Percentiles rank a stretch among this genome's conserved stretches.
These are phyloP conservation scores for Spinacia oleracea DNA, from an alignment of 179 eudicot species.

Conservation along the genomic window DNA sequence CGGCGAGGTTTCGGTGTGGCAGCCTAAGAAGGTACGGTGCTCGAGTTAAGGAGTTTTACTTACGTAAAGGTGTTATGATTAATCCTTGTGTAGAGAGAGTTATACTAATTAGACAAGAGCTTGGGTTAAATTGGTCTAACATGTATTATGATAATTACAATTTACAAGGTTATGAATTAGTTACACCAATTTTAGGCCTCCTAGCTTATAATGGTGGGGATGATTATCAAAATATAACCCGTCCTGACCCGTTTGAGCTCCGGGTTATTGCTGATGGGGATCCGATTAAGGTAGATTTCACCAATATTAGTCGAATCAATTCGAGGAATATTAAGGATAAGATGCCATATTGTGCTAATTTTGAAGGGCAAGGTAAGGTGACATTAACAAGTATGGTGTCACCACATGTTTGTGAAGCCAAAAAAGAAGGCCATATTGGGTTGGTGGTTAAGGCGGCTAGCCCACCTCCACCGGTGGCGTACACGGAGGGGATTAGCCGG, in stretches of 20 bases:
- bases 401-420: slow-evolving; percentile 54
- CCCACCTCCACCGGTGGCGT: neutral
- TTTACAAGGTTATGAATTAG: slow-evolving; percentile 56
- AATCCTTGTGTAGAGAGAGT: slow-evolving; percentile 78
- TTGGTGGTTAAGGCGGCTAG: slow-evolving; percentile 51
- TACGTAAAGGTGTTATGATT: slow-evolving; percentile 42
- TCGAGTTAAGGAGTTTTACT: slow-evolving; percentile 54
- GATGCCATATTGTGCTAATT: slow-evolving; percentile 70
- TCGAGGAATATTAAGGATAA: slow-evolving; percentile 17
- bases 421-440: slow-evolving; percentile 67
- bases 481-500: slow-evolving; percentile 35
- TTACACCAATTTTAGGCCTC: slow-evolving; percentile 78
- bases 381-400: slow-evolving; percentile 49
- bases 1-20: slow-evolving; percentile 70
- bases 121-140: slow-evolving; percentile 58
- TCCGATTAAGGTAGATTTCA: slow-evolving; percentile 64
- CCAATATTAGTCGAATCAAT: slow-evolving; percentile 28
- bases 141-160: slow-evolving; percentile 55
- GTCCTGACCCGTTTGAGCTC: slow-evolving; percentile 58
- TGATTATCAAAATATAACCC: slow-evolving; percentile 31
- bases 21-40: slow-evolving; percentile 83
- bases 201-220: slow-evolving; percentile 76
- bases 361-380: slow-evolving; percentile 53
- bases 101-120: slow-evolving; percentile 58
- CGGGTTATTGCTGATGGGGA: slow-evolving; percentile 41